Evolutionary conservation across 371 early-diverging fungal species (phyloP).

Genomic region (Syncephalastrum monosporum): DNA sequence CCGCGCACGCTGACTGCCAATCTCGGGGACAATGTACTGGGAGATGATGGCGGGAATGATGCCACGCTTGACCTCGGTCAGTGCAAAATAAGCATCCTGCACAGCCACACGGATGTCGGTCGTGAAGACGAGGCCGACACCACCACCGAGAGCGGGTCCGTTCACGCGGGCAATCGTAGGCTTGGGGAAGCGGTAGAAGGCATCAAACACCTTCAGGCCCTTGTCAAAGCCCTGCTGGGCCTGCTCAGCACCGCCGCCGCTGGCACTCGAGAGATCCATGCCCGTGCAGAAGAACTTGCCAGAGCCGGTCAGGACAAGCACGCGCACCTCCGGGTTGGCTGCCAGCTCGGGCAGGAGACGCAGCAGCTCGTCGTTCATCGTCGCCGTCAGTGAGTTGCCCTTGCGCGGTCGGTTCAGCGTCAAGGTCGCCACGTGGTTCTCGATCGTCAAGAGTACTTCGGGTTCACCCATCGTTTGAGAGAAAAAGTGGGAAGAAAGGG

Average conservation of each 20-base stretch:
- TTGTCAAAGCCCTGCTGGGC: conserved; percentile 31
- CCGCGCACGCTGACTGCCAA: conserved; percentile 55
- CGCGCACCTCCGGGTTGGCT: conserved; percentile 50
- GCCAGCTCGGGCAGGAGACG: conserved; percentile 41
- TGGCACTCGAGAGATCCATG: conserved; percentile 56
- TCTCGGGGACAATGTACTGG: conserved; percentile 64
- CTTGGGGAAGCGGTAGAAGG: conserved; percentile 52
- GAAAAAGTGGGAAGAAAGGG: too few relatives aligned
- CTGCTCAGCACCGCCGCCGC: conserved; percentile 25
- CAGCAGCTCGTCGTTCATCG: conserved; percentile 51
- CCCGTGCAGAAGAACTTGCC: conserved; percentile 80
- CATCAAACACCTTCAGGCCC: conserved; percentile 37
- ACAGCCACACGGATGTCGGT: conserved; percentile 61
- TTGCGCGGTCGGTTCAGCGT: conserved; percentile 57
- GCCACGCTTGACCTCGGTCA: conserved; percentile 70
- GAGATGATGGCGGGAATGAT: conserved; percentile 74
- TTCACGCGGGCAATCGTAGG: conserved; percentile 68
- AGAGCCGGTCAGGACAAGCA: conserved; percentile 63
- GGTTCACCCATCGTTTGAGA: conserved; percentile 2
- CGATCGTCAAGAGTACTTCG: conserved; percentile 17
- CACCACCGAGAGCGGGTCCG: conserved; percentile 75
- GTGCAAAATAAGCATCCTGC: conserved; percentile 51
- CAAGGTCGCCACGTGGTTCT: conserved; percentile 51
- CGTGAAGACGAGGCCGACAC: conserved; percentile 67
- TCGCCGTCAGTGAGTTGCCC: conserved; percentile 62